phyloP scores from a whole-genome alignment of 495 filamentous ascomycete species.

The Massariosphaeria phaeospora region DNA sequence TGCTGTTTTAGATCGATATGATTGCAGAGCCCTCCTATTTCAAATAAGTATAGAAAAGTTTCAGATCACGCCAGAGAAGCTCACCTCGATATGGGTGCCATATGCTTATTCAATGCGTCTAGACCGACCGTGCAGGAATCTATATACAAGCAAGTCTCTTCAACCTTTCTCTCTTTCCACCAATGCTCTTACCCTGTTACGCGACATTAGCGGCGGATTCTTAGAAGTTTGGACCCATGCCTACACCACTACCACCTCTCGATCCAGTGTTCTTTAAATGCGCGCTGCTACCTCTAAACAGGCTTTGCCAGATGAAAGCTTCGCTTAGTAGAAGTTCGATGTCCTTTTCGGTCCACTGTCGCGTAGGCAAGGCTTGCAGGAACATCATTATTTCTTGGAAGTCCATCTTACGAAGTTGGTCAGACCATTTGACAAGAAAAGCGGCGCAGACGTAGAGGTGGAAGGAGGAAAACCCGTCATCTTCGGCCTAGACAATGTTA shows the following conservation, averaged over 20 bases:
- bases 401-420: slow-evolving; percentile 93
- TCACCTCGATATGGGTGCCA: no score
- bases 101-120: no score
- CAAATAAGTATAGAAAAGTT: no score
- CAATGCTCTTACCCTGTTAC: not conserved
- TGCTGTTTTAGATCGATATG: no score
- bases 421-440: slow-evolving; percentile 98
- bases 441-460: slow-evolving; percentile 98
- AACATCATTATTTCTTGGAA: slow-evolving; percentile 99
- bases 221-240: slow-evolving; percentile 32
- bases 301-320: slow-evolving; percentile 91
- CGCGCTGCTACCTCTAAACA: slow-evolving; percentile 82
- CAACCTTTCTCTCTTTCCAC: not conserved
- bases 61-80: no score
- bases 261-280: slow-evolving; percentile 52
- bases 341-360: slow-evolving; percentile 94
- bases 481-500: slow-evolving; percentile 65
- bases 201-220: not conserved
- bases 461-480: slow-evolving; percentile 96
- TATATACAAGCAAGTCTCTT: slow-evolving; percentile 1
- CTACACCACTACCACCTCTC: slow-evolving; percentile 22
- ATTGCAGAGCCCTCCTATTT: no score
- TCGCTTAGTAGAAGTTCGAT: slow-evolving; percentile 93
- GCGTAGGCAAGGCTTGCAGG: slow-evolving; percentile 89
- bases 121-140: not conserved